A percentile compares a stretch with the other conserved stretches of the same genome.
phyloP scores from a whole-genome alignment of 768 basidiomycete species.

The Lyophyllum atratum region DNA sequence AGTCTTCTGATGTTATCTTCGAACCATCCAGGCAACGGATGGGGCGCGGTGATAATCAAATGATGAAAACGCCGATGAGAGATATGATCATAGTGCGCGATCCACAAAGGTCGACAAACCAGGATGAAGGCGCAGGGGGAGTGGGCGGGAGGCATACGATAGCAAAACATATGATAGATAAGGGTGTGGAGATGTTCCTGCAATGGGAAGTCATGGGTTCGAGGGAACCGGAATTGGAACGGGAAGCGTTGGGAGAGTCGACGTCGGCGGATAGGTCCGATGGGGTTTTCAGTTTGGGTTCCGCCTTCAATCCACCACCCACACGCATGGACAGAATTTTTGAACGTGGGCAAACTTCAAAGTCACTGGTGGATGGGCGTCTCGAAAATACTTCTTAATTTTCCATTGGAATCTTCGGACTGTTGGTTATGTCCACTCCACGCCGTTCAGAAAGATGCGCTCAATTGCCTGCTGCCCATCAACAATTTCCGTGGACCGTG shows the following conservation, averaged over 20 bases:
- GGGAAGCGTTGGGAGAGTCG: not conserved
- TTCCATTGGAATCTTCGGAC: conserved; percentile 2
- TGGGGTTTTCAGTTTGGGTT: not conserved
- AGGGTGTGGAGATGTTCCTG: not conserved
- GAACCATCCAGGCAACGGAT: not conserved
- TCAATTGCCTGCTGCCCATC: not conserved
- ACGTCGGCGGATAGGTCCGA: not conserved
- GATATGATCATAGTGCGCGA: not conserved
- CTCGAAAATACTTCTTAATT: not conserved
- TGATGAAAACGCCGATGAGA: not conserved
- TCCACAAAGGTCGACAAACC: not conserved
- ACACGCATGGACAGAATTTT: not conserved
- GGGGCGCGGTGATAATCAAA: not conserved
- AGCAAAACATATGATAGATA: not conserved
- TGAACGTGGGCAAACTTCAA: not conserved
- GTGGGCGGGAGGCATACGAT: not conserved
- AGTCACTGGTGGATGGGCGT: not conserved
- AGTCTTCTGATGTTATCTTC: conserved; percentile 1
- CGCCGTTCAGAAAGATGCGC: not conserved
- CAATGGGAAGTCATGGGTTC: not conserved
- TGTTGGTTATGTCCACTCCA: not conserved
- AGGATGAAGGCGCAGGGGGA: not conserved
- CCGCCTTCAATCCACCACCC: conserved; percentile 2
- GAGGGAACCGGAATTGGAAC: not conserved
- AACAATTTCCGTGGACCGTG: conserved; percentile 12